A percentile compares a stretch with the other conserved stretches of the same genome.
phyloP scores from a whole-genome alignment of 2,329 filamentous ascomycete genomes.

The Grosmannia serpens region DNA sequence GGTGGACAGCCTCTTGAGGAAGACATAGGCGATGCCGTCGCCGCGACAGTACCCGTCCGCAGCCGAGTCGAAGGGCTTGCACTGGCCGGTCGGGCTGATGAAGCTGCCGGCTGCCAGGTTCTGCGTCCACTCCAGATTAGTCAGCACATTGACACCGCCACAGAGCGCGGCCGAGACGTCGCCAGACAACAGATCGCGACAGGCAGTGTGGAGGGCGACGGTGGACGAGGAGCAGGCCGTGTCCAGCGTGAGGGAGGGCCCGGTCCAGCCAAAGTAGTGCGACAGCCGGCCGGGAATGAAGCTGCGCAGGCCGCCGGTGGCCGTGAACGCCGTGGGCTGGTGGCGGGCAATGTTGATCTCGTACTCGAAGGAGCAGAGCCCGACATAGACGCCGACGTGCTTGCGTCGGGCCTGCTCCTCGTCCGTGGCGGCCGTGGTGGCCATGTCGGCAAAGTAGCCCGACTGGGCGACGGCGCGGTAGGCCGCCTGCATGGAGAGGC shows the following conservation, averaged over 20 bases:
- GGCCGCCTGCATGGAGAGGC: slow-evolving; percentile 25
- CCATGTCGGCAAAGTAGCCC: slow-evolving; percentile 11
- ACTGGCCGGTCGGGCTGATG: slow-evolving; percentile 19
- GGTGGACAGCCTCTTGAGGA: slow-evolving; percentile 33
- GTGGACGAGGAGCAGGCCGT: slow-evolving; percentile 25
- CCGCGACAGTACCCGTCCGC: slow-evolving; percentile 39
- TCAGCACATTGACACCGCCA: slow-evolving; percentile 28
- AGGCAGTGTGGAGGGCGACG: slow-evolving; percentile 24
- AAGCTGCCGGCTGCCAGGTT: slow-evolving; percentile 20
- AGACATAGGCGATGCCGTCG: slow-evolving; percentile 31
- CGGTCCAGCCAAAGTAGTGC: slow-evolving; percentile 24
- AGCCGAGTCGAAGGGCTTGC: slow-evolving; percentile 19
- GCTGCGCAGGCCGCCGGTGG: slow-evolving; percentile 21
- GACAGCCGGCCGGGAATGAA: slow-evolving; percentile 22
- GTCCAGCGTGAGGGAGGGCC: slow-evolving; percentile 22
- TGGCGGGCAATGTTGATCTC: slow-evolving; percentile 27
- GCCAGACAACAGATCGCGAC: slow-evolving; percentile 15
- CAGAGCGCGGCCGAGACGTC: slow-evolving; percentile 24
- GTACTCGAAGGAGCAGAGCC: slow-evolving; percentile 25
- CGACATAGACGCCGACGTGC: slow-evolving; percentile 27
- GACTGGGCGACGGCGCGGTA: slow-evolving; percentile 26
- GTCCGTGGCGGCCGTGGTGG: no score
- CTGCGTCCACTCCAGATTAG: slow-evolving; percentile 13
- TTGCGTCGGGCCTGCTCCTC: neutral
- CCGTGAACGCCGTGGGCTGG: slow-evolving; percentile 23